A percentile compares a stretch with the other conserved stretches of the same genome.
Evolutionary conservation across 768 basidiomycete species (phyloP).

Genomic region (Coprinellus micaceus): DNA sequence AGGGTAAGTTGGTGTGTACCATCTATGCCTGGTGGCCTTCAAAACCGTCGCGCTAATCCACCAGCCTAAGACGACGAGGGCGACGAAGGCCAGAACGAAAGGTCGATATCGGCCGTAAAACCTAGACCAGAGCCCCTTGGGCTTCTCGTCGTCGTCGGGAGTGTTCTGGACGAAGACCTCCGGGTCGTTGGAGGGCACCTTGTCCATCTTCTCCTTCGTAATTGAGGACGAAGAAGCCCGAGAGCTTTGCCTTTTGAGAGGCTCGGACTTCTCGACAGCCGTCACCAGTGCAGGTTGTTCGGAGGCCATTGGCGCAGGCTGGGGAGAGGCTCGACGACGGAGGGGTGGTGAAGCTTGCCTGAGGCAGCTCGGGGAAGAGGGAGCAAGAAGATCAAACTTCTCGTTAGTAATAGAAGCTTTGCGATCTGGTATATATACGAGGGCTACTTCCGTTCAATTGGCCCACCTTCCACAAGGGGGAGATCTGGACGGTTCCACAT

Average conservation of each 20-base stretch:
- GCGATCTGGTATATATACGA: background rate
- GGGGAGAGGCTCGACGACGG: background rate
- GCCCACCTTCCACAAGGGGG: background rate
- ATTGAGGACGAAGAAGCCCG: slow-evolving; percentile 3
- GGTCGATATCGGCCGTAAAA: slow-evolving; percentile 32
- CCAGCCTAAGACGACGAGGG: slow-evolving; percentile 72
- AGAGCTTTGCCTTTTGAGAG: slow-evolving; percentile 2
- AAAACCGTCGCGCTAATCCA: slow-evolving; percentile 78
- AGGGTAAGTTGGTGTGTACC: slow-evolving; percentile 44
- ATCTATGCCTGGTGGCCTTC: slow-evolving; percentile 67
- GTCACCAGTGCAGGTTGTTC: background rate
- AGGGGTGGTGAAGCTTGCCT: background rate
- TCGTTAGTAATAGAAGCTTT: slow-evolving; percentile 1
- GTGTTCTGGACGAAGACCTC: slow-evolving; percentile 15
- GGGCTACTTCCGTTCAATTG: background rate
- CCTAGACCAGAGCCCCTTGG: slow-evolving; percentile 15
- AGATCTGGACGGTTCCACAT: background rate
- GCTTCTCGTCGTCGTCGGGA: slow-evolving; percentile 18
- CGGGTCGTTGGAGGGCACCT: slow-evolving; percentile 17
- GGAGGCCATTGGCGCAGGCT: background rate
- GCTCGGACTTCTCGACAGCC: slow-evolving; percentile 1
- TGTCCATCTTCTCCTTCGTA: slow-evolving; percentile 14
- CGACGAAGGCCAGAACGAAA: slow-evolving; percentile 49
- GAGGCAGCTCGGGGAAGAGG: background rate
- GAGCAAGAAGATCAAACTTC: slow-evolving; percentile 1